Evolutionary conservation across 768 basidiomycete species (phyloP), one percentile per base, ranked within the genome.

Genomic region (Tylopilus sp.): DNA sequence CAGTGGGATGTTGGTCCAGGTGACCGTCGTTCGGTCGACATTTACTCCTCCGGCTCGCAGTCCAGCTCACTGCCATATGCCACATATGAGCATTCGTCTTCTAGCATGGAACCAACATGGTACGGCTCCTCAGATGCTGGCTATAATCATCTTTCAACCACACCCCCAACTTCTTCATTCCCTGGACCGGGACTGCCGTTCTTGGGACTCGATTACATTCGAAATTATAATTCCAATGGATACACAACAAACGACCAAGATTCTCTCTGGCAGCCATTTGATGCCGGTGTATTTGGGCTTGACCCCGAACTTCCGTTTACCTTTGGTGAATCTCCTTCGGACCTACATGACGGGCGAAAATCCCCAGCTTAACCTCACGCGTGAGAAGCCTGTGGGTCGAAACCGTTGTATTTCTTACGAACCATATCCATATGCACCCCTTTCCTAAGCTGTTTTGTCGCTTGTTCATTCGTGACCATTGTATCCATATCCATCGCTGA

Each of bases 301-400:
- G 87, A 90, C 66, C 87, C 87, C 51, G 89, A 91, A 64, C 73
- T 88, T 33, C 83, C 89, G 22, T 92, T 92, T 69, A 79, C 80
- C 22, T 69, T 79, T 33, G 71, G 71, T 24, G 77, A 77, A 14
- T 53, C 72, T 33, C 26, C 69, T 9, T 19, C 65, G 10, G 69
- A 70, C 36, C 42, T 61, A 46, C 68, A 60, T 24, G 69, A 71
- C 19, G 69, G 60, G 7, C 61, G 59, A 24, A 69, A 67, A 44
- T 65, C 69, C 14, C 63, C 68, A 24, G 42, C 69, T 6, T 59
- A 56, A 46, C 36, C 58, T 31, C 66, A 58, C 34, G 42, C 55
- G 30, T 69, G 54, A 63, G 24, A 50, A 30, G 31, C n/a, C 21
- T 14, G 22, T n/a, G n/a, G 22, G 30, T 17, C 24, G n/a, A 21